Conservation (phyloP, 768 basidiomycete genomes). For the Pleurotus sapidus region DNA sequence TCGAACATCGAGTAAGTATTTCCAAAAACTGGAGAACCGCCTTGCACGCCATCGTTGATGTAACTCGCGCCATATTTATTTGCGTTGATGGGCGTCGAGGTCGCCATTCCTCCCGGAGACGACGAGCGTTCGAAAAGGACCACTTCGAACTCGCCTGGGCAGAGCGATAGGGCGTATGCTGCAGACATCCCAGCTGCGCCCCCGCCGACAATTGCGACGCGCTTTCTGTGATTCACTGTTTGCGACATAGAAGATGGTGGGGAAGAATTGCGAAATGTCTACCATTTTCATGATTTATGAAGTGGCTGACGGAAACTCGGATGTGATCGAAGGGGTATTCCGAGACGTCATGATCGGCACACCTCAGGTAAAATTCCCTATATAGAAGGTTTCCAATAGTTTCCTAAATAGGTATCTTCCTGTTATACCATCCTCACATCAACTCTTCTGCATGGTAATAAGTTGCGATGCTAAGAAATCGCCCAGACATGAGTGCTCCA, state of each 20-base stretch:
- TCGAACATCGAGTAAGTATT: slow-evolving; percentile 30
- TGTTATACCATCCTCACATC: too few relatives aligned
- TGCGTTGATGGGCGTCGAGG: slow-evolving; percentile 22
- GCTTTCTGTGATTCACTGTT: slow-evolving; percentile 10
- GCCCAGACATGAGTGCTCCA: too few relatives aligned
- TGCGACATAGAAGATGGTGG: background rate
- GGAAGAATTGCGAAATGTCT: background rate
- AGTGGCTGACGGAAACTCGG: too few relatives aligned
- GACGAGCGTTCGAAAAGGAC: slow-evolving; percentile 25
- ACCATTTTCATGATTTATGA: too few relatives aligned
- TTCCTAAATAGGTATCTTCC: too few relatives aligned
- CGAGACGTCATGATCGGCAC: background rate
- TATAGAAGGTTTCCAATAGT: too few relatives aligned
- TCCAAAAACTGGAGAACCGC: slow-evolving; percentile 27
- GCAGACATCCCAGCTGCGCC: slow-evolving; percentile 29
- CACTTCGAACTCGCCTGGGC: slow-evolving; percentile 24
- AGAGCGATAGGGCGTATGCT: slow-evolving; percentile 27
- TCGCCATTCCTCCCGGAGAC: slow-evolving; percentile 26
- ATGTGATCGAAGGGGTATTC: background rate
- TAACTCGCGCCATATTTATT: slow-evolving; percentile 24
- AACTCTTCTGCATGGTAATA: too few relatives aligned
- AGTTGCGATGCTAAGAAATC: too few relatives aligned
- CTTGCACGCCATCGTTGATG: slow-evolving; percentile 32
- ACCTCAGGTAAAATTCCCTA: too few relatives aligned
- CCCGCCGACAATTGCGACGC: slow-evolving; percentile 26